Evolutionary conservation across 371 early-diverging fungal genomes (phyloP).

Genomic region (Rozella allomycis): DNA sequence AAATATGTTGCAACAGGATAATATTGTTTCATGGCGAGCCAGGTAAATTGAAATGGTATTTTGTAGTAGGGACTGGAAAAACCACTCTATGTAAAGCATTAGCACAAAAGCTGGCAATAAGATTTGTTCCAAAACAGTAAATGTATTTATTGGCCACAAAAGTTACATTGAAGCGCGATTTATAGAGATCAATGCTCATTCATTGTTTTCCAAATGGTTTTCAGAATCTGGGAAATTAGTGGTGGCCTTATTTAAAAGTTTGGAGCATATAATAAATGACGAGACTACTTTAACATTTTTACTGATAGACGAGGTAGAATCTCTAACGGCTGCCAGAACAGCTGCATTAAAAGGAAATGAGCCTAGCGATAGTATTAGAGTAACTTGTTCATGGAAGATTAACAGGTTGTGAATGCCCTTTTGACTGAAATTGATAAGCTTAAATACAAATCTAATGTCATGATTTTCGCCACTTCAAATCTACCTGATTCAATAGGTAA

Average conservation of each 20-base stretch:
- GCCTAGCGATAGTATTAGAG: conserved; percentile 35
- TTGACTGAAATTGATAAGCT: conserved; percentile 32
- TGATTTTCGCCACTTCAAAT: conserved; percentile 39
- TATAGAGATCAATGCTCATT: conserved; percentile 41
- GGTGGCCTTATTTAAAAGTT: conserved; percentile 19
- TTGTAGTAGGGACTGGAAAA: conserved; percentile 34
- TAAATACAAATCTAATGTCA: conserved; percentile 21
- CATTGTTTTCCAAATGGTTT: conserved; percentile 44
- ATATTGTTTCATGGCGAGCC: conserved; percentile 41
- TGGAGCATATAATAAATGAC: conserved; percentile 23
- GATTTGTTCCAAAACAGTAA: no score
- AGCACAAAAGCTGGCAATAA: conserved; percentile 38
- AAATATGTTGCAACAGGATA: conserved; percentile 28
- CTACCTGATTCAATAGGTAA: conserved; percentile 36
- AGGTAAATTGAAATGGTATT: conserved; percentile 7
- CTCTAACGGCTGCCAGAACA: conserved; percentile 32
- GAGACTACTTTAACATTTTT: conserved; percentile 29
- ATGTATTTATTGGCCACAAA: no score
- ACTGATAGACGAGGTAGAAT: conserved; percentile 44
- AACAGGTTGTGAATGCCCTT: conserved; percentile 20
- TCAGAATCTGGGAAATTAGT: conserved; percentile 34
- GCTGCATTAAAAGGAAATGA: conserved; percentile 29
- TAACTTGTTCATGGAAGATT: conserved; percentile 4
- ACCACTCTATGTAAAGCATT: conserved; percentile 38
- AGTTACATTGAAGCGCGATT: conserved; percentile 22